Base-by-base conservation (phyloP, 768 basidiomycete genomes). In the Chalciporus pseudorubinellus region DNA sequence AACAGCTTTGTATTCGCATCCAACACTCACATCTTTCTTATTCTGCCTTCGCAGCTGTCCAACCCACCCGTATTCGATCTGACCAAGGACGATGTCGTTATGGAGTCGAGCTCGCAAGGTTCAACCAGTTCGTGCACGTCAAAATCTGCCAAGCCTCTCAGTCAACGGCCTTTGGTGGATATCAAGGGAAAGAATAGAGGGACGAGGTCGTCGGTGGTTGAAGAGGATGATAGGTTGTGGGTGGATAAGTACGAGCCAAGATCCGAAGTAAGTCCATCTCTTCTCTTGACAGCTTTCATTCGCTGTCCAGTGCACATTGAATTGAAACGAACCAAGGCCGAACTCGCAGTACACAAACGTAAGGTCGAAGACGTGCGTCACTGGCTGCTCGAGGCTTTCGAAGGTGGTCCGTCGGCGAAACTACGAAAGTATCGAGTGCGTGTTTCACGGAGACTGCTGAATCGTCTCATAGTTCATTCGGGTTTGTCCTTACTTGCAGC, bases 301-400 rank as follows among this genome's bases (percentile, higher is more conserved):
- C 21, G 41, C 26, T 13, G 33, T 44, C 29, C 29, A 11, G 44
- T 16, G 26, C 42, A 36, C 29, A 9, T 38, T 48, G 26, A 49
- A 50, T 42, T 34, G 29, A 5, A 45, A 26, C 14, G 16, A 41
- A 13, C 12, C 39, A 45, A 91, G 84, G 82, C 78, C 36, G 83
- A 90, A 34, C 71, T 94, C 8, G 88, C 88, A 3, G 86, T 94
- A 31, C 89, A 95, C 70, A 78, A 82, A 49, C 78, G 78, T 20
- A 93, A 92, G 66, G 82, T 92, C 0, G 83, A 86, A 45, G 85
- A 89, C 52, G 85, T 92, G 8, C 79, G 86, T 5, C 72, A 76
- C 33, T 93, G 90, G 90, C 63, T 93, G 0, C 52, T 65, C 0
- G 90, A 92, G 58, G 87, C 91, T 1, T 80, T 87, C 33, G 79